These are phyloP conservation scores for Lachnellula arida DNA, from an alignment of 2,329 filamentous ascomycete genomes.

Conservation along the genomic window DNA sequence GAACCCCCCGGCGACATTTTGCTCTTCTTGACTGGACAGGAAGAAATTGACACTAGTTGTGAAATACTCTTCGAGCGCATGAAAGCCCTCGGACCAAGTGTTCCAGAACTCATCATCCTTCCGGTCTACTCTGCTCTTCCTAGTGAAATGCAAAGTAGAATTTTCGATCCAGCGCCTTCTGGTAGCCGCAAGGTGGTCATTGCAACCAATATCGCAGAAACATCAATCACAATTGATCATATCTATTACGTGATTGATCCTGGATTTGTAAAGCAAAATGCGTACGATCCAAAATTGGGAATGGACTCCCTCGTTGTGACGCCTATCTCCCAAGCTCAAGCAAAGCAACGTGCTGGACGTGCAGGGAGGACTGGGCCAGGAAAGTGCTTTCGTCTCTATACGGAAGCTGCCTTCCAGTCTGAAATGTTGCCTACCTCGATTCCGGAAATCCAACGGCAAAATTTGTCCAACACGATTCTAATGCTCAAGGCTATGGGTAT, in stretches of 20 bases:
- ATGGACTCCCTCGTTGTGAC: slow-evolving; percentile 97
- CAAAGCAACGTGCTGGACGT: slow-evolving; percentile 87
- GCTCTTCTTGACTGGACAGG: slow-evolving; percentile 94
- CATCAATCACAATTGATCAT: slow-evolving; percentile 94
- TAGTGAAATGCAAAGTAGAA: slow-evolving; percentile 86
- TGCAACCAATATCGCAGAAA: slow-evolving; percentile 97
- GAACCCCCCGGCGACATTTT: slow-evolving; percentile 91
- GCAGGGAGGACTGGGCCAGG: slow-evolving; percentile 92
- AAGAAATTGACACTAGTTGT: slow-evolving; percentile 94
- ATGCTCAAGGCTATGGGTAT: slow-evolving; percentile 99
- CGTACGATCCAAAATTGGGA: slow-evolving; percentile 92
- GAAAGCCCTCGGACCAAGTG: slow-evolving; percentile 86
- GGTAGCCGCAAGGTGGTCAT: slow-evolving; percentile 92
- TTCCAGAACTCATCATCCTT: slow-evolving; percentile 87
- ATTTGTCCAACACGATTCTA: slow-evolving; percentile 85
- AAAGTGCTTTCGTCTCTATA: slow-evolving; percentile 94
- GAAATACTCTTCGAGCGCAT: slow-evolving; percentile 92
- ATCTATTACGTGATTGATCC: slow-evolving; percentile 98
- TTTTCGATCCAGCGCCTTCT: slow-evolving; percentile 87
- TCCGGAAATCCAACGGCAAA: slow-evolving; percentile 93
- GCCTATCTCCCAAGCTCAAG: slow-evolving; percentile 94
- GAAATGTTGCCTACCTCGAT: slow-evolving; percentile 97
- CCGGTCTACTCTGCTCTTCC: slow-evolving; percentile 96
- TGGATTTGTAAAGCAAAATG: slow-evolving; percentile 96
- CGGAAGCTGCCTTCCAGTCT: slow-evolving; percentile 88